Base-by-base conservation (phyloP, 1,284 basidiomycete genomes). In the Wallemia mellicola region DNA sequence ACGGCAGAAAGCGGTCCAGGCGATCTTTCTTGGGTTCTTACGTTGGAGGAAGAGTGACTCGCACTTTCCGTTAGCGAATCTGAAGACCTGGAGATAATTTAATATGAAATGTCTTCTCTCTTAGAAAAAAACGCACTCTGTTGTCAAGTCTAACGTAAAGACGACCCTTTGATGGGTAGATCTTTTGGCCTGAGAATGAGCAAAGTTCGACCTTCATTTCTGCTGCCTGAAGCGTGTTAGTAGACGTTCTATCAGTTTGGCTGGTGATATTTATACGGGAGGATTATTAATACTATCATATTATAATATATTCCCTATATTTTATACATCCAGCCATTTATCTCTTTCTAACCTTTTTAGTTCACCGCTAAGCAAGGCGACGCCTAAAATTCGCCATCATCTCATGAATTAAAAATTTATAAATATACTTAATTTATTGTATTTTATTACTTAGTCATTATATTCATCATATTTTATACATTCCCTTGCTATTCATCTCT, bases 21-120 rank as follows among this genome's bases (percentile, higher is more conserved):
- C 85, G 74, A 98, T 89, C 82, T 98, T 96, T 72, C 92, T 86
- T 60, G 94, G 92, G 79, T 98, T 98, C 79, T 98, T 98, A 76
- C 92, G 86, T 75, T 98, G 94, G 63, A 88, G 77, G 83, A 98
- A 98, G 66, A 98, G 83, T 63, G 91, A 96, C 67, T 91, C 79
- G 71, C 80, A 83, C 81, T 94, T 94, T 65, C 84, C 83, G 69
- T 72, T 77, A 66, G 81, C 55, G 55, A 57, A 57, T 26, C 55
- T 26, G 55, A 57, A 57, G 55, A 57, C 55, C 55, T 57, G 55
- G 2, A n/a, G n/a, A 48, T 11, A 5, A n/a, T 48, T 48, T 17
- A n/a, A n/a, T 5, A 5, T n/a, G 38, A 19, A 19, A 9, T 32
- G 7, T 32, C 19, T 32, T 32, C 9, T 32, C 9, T 19, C 9